Base-by-base conservation (phyloP, 768 basidiomycete genomes). In the Hortiboletus flavorubellus region DNA sequence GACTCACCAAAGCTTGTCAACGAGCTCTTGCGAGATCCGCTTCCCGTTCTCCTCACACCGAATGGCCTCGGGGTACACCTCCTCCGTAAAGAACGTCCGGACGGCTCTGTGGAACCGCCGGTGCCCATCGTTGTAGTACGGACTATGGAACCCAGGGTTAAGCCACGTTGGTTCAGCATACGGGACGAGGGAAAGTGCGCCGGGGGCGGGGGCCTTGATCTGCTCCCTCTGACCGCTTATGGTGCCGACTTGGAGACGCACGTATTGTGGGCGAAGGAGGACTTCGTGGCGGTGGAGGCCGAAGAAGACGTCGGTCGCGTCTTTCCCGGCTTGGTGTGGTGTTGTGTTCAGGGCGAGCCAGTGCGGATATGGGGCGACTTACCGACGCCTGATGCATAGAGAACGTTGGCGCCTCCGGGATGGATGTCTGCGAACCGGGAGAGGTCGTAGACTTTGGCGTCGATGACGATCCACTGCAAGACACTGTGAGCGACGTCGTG, bases 91-190 rank as follows among this genome's bases (percentile, higher is more conserved):
- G 69, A 94, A 91, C 67, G 79, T 78, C 47, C 96, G 82, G 54
- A 90, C 80, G 0, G 80, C 87, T 53, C 75, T 80, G 63, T 94
- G 93, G 71, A 94, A 92, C 42, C 72, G 76, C 41, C 84, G 73
- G 63, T 94, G 93, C 21, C 80, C 79, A 4, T 85, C 86, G 23
- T 78, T 84, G 72, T 88, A 92, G 69, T 93, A 96, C 0, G 92
- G 88, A 55, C 78, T 85, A 58, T 79, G 76, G 76, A 80, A 91
- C 0, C 85, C 87, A 3, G 74, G 64, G 37, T 73, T 75, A 38
- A 93, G 80, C 90, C 91, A 94, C 1, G 87, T 84, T 8, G 93
- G 86, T 64, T 96, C 93, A 2, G 84, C 91, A 63, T 93, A 95
- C 0, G 93, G 93, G 0, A 94, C 84, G 55, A 77, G 73, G 8